These are phyloP conservation scores for Fraxinus greggii DNA, from an alignment of 305 asterid genomes.

Conservation along the genomic window DNA sequence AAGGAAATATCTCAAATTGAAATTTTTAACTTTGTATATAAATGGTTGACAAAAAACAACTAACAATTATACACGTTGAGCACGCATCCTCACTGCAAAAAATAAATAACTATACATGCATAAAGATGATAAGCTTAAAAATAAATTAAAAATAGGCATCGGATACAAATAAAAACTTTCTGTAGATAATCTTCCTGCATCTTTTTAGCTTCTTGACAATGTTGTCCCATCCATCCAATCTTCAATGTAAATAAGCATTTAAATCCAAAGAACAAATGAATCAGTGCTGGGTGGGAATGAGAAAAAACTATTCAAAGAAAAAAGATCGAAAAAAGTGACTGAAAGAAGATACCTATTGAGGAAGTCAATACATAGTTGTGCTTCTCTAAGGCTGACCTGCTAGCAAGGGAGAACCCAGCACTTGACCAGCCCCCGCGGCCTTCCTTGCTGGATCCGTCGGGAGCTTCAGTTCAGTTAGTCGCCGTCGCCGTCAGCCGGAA, in stretches of 20 bases:
- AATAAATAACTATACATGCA: not conserved
- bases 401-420: no score
- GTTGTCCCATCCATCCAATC: slow-evolving; percentile 75
- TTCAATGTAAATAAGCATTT: slow-evolving; percentile 32
- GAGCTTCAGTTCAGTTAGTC: no score
- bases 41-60: slow-evolving; percentile 5
- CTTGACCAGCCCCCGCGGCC: no score
- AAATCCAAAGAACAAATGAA: slow-evolving; percentile 21
- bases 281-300: not conserved
- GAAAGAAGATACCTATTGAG: not conserved
- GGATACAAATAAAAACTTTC: slow-evolving; percentile 44
- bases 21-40: not conserved
- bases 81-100: not conserved
- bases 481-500: no score
- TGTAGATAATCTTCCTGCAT: slow-evolving; percentile 45
- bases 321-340: not conserved
- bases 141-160: slow-evolving; percentile 10
- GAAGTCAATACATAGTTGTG: no score
- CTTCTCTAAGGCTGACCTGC: no score
- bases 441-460: no score
- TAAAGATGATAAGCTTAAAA: not conserved
- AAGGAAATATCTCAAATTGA: not conserved
- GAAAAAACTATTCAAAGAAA: not conserved
- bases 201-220: slow-evolving; percentile 40
- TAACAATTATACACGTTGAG: not conserved